Evolutionary conservation across 202 grass and related monocot species (phyloP), one percentile per base, ranked within the genome.

Genomic region (Zoysia matrella): DNA sequence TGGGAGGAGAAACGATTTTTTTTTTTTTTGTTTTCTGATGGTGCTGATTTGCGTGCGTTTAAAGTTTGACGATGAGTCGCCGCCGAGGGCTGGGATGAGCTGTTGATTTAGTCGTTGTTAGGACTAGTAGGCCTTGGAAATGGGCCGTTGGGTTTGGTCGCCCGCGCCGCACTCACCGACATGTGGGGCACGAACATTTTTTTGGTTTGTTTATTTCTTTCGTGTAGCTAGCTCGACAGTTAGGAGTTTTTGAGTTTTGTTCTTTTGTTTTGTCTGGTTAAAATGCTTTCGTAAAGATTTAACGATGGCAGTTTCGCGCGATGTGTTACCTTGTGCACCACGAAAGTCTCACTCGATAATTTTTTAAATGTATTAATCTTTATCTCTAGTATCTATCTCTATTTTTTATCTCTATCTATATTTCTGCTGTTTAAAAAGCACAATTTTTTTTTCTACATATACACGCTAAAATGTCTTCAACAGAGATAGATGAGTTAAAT

Each of bases 21-120:
- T 4, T 39, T 43, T 74, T 60, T 7, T 9, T 67, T 76, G 47
- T 57, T 74, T 16, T 3, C 42, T 43, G 64, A 67, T 7, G 10
- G 6, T 47, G 13, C 1, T 77, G 67, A 72, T 82, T 82, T 82
- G 47, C 48, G 57, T 82, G 56, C 9, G 12, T 41, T 64, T 41
- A 7, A 78, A 75, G 49, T 66, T 72, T 84, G 30, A 36, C 1
- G 53, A 56, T 56, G 53, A 56, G 53, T 56, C 13, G 53, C 53
- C 73, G 65, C 15, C 82, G 53, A 56, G 13, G 53, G 53, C 14
- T 60, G 57, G 18, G 57, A 60, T 60, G 57, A 60, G 57, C n/a
- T 60, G 57, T 60, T n/a, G 57, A 16, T 78, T 43, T 4, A 36
- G 7, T 54, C 13, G 12, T 50, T 51, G 11, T 18, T 18, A 9